These are phyloP conservation scores for Hondaea fermentalgiana DNA, from an alignment of 108 stramenopile genomes.

Conservation along the genomic window DNA sequence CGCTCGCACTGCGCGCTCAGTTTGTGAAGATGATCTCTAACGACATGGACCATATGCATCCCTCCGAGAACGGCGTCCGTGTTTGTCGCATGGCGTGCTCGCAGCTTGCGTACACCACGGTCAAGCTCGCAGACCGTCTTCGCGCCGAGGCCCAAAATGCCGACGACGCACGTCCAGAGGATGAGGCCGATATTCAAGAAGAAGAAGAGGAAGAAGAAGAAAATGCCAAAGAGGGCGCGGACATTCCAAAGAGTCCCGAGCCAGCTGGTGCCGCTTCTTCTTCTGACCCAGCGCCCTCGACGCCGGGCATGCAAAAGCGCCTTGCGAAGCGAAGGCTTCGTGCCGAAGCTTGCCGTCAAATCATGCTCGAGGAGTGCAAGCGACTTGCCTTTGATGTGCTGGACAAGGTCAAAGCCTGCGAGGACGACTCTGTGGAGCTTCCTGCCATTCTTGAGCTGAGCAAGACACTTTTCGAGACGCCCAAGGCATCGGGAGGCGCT, in stretches of 20 bases:
- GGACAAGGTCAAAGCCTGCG: constrained; percentile 7
- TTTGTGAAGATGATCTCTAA: constrained; percentile 30
- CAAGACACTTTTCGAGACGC: not conserved
- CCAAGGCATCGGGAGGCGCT: not conserved
- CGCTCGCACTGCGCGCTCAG: constrained; percentile 20
- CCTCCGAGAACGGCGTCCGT: constrained; percentile 21
- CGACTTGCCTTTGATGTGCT: not conserved
- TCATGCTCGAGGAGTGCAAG: constrained; percentile 17
- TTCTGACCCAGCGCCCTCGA: not conserved
- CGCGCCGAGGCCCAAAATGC: not conserved
- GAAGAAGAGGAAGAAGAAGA: not conserved
- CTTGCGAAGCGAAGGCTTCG: not conserved
- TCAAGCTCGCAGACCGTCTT: not conserved
- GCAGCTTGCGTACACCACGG: constrained; percentile 17
- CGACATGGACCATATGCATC: constrained; percentile 17
- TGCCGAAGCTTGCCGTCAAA: not conserved
- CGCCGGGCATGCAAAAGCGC: not conserved
- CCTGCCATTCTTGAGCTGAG: constrained; percentile 12
- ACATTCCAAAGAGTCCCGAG: not conserved
- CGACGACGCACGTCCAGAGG: not conserved
- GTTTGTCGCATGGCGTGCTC: constrained; percentile 13
- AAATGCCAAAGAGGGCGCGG: not conserved
- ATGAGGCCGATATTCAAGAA: not conserved
- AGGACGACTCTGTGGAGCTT: constrained; percentile 7
- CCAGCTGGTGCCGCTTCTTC: not conserved